phyloP scores from a whole-genome alignment of 2,329 filamentous ascomycete genomes.

The Epichloe glyceriae region DNA sequence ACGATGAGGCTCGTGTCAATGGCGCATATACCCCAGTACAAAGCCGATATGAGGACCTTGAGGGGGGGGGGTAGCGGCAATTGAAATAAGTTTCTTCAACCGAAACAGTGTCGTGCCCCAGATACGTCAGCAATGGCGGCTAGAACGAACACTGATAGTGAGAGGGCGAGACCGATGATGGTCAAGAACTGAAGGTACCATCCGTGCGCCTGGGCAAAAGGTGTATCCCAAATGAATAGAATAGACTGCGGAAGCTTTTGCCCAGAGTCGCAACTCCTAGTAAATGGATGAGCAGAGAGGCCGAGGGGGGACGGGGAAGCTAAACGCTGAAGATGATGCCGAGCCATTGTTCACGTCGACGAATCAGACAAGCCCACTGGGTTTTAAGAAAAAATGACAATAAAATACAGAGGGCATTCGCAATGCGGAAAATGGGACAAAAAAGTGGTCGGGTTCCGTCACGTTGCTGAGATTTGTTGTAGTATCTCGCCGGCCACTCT shows the following conservation, averaged over 20 bases:
- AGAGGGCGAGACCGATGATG: slow-evolving; percentile 54
- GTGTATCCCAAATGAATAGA: slow-evolving; percentile 33
- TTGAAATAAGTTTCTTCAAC: no score
- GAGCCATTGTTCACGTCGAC: slow-evolving; percentile 21
- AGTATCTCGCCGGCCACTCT: no score
- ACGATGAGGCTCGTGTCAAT: no score
- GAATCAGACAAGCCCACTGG: background rate
- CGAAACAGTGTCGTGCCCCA: no score
- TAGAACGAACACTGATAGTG: slow-evolving; percentile 45
- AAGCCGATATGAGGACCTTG: no score
- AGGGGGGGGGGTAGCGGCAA: no score
- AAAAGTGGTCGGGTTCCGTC: background rate
- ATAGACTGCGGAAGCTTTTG: slow-evolving; percentile 40
- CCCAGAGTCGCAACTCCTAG: slow-evolving; percentile 38
- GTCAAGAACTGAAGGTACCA: slow-evolving; percentile 62
- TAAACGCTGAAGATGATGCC: slow-evolving; percentile 53
- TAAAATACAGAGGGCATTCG: no score
- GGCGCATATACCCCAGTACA: no score
- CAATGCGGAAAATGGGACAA: background rate
- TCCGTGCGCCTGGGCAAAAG: slow-evolving; percentile 47
- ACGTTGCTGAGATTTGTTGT: background rate
- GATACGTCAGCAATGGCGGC: slow-evolving; percentile 27
- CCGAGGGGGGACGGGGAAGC: slow-evolving; percentile 51
- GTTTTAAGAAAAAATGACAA: background rate
- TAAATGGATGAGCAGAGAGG: slow-evolving; percentile 51